Evolutionary conservation across 306 rosid genomes (phyloP), one percentile per base, ranked within the genome.

Genomic region (Begonia loranthoides): DNA sequence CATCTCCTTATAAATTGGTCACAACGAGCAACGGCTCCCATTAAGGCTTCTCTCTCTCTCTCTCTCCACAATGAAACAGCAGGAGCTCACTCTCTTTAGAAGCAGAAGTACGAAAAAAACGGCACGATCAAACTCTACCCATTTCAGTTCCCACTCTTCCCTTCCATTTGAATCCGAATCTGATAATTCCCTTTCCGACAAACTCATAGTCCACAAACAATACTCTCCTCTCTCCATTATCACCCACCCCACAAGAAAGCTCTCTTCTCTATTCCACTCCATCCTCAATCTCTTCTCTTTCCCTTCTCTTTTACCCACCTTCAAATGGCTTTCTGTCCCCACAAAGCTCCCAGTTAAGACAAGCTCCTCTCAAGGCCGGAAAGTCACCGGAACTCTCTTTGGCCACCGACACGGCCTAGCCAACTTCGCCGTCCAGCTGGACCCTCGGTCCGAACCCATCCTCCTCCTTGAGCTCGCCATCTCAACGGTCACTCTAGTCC

Each of bases 321-420:
- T 94, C 68, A 84, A 77, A 46, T 81, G 93, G 94, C 88, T 84
- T 17, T 38, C 95, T 6, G 51, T 79, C 49, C 79, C 88, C 41
- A 63, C 80, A 12, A 44, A 65, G 22, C 76, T 74, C 66, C 81
- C 93, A 19, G 51, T 69, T 8, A 62, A 28, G 9, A 28, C 5
- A 28, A 28, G 72, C 2, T 82, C 87, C 5, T 64, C 87, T 6
- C 46, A 59, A 0, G 73, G 77, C 52, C 64, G 95, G 0, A 81
- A 77, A 39, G 84, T 89, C 65, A 81, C 95, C 56, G 97, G 97
- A 4, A 81, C 97, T 11, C 95, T 89, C 61, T 89, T 89, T 41
- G 97, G 97, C 3, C 61, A 73, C 69, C 95, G 97, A 43, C 84
- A 87, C 0, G 97, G 95, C 38, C 78, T 73, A 15, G 82, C 84